phyloP scores from a whole-genome alignment of 192 early-diverging fungal species.

The Umbelopsis isabellina region DNA sequence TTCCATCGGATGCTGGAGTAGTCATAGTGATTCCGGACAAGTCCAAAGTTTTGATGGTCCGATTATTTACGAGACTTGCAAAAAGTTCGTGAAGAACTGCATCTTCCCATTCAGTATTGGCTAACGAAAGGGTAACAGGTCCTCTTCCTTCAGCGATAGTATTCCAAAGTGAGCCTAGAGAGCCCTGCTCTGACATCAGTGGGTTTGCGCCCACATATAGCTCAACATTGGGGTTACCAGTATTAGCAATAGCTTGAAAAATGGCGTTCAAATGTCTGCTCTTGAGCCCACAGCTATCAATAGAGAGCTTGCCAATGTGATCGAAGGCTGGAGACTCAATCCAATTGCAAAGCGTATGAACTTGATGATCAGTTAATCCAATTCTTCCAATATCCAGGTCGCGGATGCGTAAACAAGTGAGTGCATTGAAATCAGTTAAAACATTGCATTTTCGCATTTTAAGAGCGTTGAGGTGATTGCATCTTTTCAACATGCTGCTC shows the following conservation, averaged over 20 bases:
- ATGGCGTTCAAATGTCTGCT: conserved; percentile 11
- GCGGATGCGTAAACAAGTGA: neutral
- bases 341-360: neutral
- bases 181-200: neutral
- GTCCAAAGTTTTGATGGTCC: conserved; percentile 3
- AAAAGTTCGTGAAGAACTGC: conserved; percentile 14
- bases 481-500: conserved; percentile 5
- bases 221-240: neutral
- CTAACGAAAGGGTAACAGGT: neutral
- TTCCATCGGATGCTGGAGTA: neutral
- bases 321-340: conserved; percentile 1
- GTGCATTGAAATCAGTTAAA: neutral
- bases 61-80: conserved; percentile 5
- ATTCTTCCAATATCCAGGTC: conserved; percentile 1
- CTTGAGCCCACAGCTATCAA: conserved; percentile 16
- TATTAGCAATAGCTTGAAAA: neutral
- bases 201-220: conserved; percentile 17
- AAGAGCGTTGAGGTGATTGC: neutral
- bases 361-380: conserved; percentile 4
- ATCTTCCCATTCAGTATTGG: conserved; percentile 15
- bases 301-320: neutral
- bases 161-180: conserved; percentile 9
- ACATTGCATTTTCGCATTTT: conserved; percentile 17
- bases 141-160: neutral
- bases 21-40: conserved; percentile 9